Evolutionary conservation across 2,329 filamentous ascomycete genomes (phyloP), one percentile per base, ranked within the genome.

Genomic region (Neocatenulostroma microsporum): DNA sequence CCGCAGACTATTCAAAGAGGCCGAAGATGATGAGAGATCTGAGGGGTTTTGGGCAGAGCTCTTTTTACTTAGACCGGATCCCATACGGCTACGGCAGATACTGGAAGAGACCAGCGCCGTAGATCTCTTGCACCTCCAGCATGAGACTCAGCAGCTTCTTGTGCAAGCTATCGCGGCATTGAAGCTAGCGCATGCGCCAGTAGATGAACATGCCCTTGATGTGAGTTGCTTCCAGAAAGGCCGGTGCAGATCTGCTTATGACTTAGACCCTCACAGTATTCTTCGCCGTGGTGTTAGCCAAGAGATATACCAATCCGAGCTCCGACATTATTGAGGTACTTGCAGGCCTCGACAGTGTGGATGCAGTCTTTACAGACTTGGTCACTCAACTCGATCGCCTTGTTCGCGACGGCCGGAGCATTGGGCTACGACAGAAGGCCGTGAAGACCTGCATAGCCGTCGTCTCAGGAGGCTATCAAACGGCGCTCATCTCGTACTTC

Each of bases 31-130:
- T 34, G 81, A 87, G 19, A 82, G 82, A 44, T 76, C 84, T 1
- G 86, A 94, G 42, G 89, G 87, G 28, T 98, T 95, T 66, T 98
- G 91, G 91, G 74, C 78, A 48, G 91, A 95, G 63, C 87, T 98
- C 65, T 98, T 98, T 61, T 73, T 98, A 24, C 71, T 95, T 40
- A 80, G 79, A 45, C 88, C 89, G 15, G 86, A 95, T 57, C 73
- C 76, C 37, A 60, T 69, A 4, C 74, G 78, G 32, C 67, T 98
- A 46, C 74, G 77, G 57, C 67, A 66, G 33, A 73, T 87, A 31
- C 67, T 98, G 43, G 75, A 79, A 45, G 68, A 73, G n/a, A 67
- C 91, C 26, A 73, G 74, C 34, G 76, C 86, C 5, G 79, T 84
- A 48, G 80, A 88, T 50, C 70, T 94, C 44, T 69, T 95, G 27